A percentile compares a stretch with the other conserved stretches of the same genome.
phyloP scores from a whole-genome alignment of 139 green algal genomes.

The Picochlorum costavermella region DNA sequence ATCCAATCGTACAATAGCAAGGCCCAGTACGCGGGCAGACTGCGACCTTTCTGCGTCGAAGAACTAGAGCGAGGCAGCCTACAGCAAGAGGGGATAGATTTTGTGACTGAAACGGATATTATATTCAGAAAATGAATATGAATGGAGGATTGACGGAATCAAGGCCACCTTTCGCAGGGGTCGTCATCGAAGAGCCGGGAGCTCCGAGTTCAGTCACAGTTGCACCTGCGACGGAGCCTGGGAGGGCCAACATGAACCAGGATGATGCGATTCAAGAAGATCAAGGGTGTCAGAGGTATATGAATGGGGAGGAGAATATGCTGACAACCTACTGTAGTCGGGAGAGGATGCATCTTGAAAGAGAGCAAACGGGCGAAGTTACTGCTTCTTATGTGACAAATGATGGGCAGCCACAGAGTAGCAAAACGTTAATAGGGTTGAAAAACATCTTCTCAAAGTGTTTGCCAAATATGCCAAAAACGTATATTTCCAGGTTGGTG shows the following conservation, averaged over 20 bases:
- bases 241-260: not conserved
- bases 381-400: constrained; percentile 33
- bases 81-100: too few species aligned
- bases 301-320: too few species aligned
- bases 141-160: too few species aligned
- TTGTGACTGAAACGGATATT: too few species aligned
- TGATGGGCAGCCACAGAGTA: constrained; percentile 9
- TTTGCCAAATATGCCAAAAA: constrained; percentile 97
- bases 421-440: constrained; percentile 56
- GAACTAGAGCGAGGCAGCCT: too few species aligned
- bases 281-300: not conserved
- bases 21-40: too few species aligned
- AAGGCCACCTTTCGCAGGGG: too few species aligned
- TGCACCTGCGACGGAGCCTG: not conserved
- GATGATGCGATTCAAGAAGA: constrained; percentile 4
- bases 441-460: constrained; percentile 95
- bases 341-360: constrained; percentile 25
- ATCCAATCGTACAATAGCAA: too few species aligned
- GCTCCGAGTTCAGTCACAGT: not conserved
- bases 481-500: constrained; percentile 94
- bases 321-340: constrained; percentile 19
- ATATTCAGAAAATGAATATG: too few species aligned
- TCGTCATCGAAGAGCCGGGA: too few species aligned
- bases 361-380: constrained; percentile 19
- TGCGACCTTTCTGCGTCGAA: too few species aligned